Evolutionary conservation across 768 basidiomycete genomes (phyloP).

Genomic region (Lactarius quietus): DNA sequence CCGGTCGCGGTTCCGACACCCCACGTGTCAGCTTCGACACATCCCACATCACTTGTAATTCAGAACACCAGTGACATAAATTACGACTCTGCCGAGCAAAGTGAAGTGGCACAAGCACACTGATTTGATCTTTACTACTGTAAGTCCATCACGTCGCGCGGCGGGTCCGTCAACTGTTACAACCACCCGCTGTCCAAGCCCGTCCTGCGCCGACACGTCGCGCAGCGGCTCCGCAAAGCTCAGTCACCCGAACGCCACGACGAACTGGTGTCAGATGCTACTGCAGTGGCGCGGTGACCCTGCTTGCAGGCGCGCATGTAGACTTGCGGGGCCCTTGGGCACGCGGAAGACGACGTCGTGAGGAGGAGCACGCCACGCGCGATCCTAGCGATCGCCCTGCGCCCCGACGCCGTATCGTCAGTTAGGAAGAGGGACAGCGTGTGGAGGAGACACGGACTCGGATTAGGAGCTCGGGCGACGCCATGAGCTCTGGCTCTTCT

Average conservation of each 20-base stretch:
- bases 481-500: conserved; percentile 46
- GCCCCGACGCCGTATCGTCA: not conserved
- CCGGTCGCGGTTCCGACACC: no score
- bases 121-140: no score
- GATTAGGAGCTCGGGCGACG: conserved; percentile 36
- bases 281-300: conserved; percentile 54
- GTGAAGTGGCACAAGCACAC: no score
- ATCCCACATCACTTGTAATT: no score
- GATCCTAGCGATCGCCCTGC: conserved; percentile 50
- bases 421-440: conserved; percentile 16
- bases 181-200: no score
- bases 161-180: conserved; percentile 30
- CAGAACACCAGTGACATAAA: no score
- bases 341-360: conserved; percentile 57
- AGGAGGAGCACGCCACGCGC: conserved; percentile 56
- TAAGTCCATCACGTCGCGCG: conserved; percentile 33
- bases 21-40: no score
- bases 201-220: conserved; percentile 25
- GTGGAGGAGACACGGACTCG: conserved; percentile 37
- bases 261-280: conserved; percentile 64
- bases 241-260: conserved; percentile 69
- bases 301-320: conserved; percentile 56
- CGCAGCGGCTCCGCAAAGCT: conserved; percentile 49
- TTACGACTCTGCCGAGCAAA: no score
- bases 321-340: conserved; percentile 36